Percentiles rank a stretch among this genome's conserved stretches.
phyloP scores from a whole-genome alignment of 1,139 yeast genomes.

The Arxiozyma slooffiae region DNA sequence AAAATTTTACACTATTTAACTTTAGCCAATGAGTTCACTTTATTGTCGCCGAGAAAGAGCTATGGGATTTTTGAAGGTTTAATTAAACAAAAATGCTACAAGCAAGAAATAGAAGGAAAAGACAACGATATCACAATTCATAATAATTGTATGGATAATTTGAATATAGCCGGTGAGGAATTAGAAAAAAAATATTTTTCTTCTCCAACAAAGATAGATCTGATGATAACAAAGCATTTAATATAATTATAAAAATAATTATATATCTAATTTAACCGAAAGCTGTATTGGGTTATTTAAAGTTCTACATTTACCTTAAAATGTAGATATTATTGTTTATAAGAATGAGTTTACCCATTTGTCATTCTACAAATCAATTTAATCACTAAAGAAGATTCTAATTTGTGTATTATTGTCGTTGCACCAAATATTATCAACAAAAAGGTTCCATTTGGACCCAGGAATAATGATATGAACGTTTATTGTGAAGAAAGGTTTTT shows the following conservation, averaged over 20 bases:
- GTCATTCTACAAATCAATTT: constrained; percentile 82
- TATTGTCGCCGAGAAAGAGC: constrained; percentile 19
- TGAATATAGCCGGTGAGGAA: not conserved
- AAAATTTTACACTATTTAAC: constrained; percentile 54
- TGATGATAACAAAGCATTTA: constrained; percentile 1
- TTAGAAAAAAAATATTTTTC: not conserved
- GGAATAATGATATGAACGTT: constrained; percentile 38
- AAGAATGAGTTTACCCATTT: constrained; percentile 40
- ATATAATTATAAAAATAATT: constrained; percentile 2
- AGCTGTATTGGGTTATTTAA: constrained; percentile 10
- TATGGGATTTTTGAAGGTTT: constrained; percentile 20
- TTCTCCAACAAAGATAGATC: not conserved
- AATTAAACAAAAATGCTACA: constrained; percentile 10
- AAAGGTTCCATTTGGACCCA: constrained; percentile 43
- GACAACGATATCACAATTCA: not conserved
- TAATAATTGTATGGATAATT: not conserved
- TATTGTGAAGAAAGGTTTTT: constrained; percentile 45
- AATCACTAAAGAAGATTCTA: constrained; percentile 53
- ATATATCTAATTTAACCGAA: constrained; percentile 4
- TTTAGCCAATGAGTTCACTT: constrained; percentile 42
- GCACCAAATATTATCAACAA: constrained; percentile 66
- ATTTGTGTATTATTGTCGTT: constrained; percentile 57
- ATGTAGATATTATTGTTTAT: constrained; percentile 6
- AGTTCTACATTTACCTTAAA: constrained; percentile 7
- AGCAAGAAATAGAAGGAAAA: constrained; percentile 4